A percentile compares a stretch with the other conserved stretches of the same genome.
Conservation (phyloP, 495 filamentous ascomycete genomes). For the Aspergillus incahuasiensis region DNA sequence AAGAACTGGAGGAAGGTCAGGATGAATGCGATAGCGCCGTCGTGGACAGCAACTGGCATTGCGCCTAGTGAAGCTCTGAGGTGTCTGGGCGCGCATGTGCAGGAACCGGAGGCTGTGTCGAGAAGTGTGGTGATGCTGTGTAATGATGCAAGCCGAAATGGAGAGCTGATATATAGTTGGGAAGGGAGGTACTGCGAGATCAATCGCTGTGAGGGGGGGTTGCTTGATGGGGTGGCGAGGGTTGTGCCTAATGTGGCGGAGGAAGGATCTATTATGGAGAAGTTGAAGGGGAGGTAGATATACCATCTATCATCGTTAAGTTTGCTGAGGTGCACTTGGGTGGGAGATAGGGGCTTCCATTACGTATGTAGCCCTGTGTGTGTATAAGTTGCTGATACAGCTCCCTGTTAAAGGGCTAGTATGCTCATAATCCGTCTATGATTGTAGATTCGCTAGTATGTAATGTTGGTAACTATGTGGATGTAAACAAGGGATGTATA, state of each 20-base stretch:
- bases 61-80: constrained; percentile 20
- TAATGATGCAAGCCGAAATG: constrained; percentile 28
- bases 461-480: too few relatives aligned
- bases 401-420: not conserved
- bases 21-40: constrained; percentile 39
- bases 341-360: too few relatives aligned
- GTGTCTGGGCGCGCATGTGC: constrained; percentile 22
- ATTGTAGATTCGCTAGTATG: too few relatives aligned
- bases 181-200: constrained; percentile 35
- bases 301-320: too few relatives aligned
- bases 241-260: constrained; percentile 13
- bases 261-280: constrained; percentile 17
- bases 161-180: constrained; percentile 37
- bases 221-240: constrained; percentile 15
- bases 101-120: constrained; percentile 34
- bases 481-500: too few relatives aligned
- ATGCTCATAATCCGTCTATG: not conserved
- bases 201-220: constrained; percentile 28
- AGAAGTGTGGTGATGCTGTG: constrained; percentile 34
- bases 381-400: not conserved
- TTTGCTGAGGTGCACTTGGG: not conserved
- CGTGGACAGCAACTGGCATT: constrained; percentile 39
- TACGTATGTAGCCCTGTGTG: not conserved
- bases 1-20: constrained; percentile 18
- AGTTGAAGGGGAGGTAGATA: constrained; percentile 1